These are phyloP conservation scores for Xylariaceae sp. DNA, from an alignment of 2,329 filamentous ascomycete genomes.

Conservation along the genomic window DNA sequence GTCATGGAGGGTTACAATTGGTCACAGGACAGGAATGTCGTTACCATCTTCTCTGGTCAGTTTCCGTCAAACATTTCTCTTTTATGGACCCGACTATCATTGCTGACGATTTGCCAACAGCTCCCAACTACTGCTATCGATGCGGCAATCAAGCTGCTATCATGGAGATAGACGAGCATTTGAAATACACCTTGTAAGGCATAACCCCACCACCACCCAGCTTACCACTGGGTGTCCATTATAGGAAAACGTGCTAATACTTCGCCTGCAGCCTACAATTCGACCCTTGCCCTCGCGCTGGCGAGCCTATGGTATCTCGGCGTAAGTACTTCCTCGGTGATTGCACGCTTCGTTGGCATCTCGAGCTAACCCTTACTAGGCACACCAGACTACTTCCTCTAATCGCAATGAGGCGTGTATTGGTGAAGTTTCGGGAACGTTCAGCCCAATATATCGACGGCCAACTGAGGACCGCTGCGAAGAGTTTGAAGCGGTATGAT, in stretches of 20 bases:
- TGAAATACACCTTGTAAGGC: conserved; percentile 99
- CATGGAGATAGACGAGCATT: conserved; percentile 99
- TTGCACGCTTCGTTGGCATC: background rate
- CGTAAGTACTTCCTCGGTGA: conserved; percentile 45
- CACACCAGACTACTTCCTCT: conserved; percentile 99
- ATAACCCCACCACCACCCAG: conserved; percentile 24
- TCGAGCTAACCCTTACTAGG: conserved; percentile 39
- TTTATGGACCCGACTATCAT: conserved; percentile 6
- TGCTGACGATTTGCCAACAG: conserved; percentile 49
- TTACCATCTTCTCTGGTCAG: conserved; percentile 95
- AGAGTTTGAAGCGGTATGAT: too few relatives aligned
- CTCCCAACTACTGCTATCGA: conserved; percentile 95
- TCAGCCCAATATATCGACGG: conserved; percentile 14
- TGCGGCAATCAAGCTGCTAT: conserved; percentile 99
- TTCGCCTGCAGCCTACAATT: conserved; percentile 77
- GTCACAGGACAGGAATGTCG: conserved; percentile 97
- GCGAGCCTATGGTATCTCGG: conserved; percentile 98
- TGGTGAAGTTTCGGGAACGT: too few relatives aligned
- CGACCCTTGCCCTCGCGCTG: conserved; percentile 93
- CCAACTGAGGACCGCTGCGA: background rate
- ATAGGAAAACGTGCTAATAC: conserved; percentile 12
- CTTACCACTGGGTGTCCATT: background rate
- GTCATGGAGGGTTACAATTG: conserved; percentile 99
- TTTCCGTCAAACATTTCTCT: conserved; percentile 6
- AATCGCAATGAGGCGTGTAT: conserved; percentile 26